phyloP scores from a whole-genome alignment of 768 basidiomycete species.

The Mrakia gelida region DNA sequence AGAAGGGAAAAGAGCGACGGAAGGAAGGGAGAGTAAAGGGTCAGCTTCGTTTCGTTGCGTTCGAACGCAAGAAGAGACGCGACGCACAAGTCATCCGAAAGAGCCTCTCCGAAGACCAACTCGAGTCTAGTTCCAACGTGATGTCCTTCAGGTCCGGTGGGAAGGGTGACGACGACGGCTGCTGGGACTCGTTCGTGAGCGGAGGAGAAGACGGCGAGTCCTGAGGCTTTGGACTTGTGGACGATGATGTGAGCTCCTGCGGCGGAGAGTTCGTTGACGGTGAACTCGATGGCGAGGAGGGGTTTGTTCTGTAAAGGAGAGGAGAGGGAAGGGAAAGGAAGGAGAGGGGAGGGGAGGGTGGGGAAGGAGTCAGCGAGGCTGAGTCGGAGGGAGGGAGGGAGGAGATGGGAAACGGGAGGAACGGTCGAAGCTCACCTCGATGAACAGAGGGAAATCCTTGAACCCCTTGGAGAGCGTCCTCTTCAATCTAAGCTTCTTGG shows the following conservation, averaged over 20 bases:
- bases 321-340: neutral
- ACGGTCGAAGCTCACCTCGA: neutral
- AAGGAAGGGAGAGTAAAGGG: too few relatives aligned
- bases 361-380: neutral
- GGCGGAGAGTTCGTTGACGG: neutral
- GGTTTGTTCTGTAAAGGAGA: neutral
- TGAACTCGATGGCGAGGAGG: constrained; percentile 2
- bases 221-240: neutral
- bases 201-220: neutral
- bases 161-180: neutral
- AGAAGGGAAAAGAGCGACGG: neutral
- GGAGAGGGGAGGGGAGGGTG: neutral
- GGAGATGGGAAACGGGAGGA: neutral
- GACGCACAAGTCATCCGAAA: neutral
- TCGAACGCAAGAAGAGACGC: neutral
- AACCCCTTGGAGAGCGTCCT: constrained; percentile 9
- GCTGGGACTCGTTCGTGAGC: neutral
- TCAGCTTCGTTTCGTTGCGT: neutral
- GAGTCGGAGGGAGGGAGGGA: neutral
- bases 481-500: constrained; percentile 11
- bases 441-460: constrained; percentile 12
- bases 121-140: neutral
- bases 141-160: neutral
- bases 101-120: neutral
- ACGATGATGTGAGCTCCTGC: neutral